Base-by-base conservation (phyloP, 78 protist species). In the Cyanophora paradoxa region DNA sequence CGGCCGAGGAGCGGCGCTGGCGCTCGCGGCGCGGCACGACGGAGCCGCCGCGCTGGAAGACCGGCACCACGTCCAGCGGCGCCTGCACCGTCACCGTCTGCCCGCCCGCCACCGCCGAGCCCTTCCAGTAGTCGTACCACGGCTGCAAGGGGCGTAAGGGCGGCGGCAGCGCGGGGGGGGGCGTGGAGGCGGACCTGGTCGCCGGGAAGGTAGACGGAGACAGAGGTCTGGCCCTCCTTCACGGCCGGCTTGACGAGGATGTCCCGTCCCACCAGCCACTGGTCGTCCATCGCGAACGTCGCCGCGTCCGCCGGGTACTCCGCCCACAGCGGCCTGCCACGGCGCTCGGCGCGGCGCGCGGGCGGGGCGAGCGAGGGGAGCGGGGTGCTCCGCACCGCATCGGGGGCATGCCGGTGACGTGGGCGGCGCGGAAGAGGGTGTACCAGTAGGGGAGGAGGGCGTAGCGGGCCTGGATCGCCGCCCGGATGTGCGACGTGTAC, bases 11-110 rank as follows among this genome's bases (percentile, higher is more conserved):
- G 46, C 95, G 82, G 59, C 98, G 74, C 3, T 80, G 57, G 28
- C 98, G 76, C 75, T 88, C 88, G 52, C 84, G 59, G 62, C 65
- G 56, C 11, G 95, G 82, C 28, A 95, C 19, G 61, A 95, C 71
- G 44, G 82, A 48, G 39, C 98, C 98, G 22, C 90, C 95, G 1
- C 92, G 77, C 69, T 84, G 91, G 86, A 72, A 86, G 69, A 85
- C 94, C 34, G 93, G 93, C 10, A 89, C 74, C 48, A 40, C 54
- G 33, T 83, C 87, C 57, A 87, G 20, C 19, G 91, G 87, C 19
- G 83, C 82, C n/a, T 36, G 65, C 24, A 92, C 41, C 19, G 78
- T 77, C 16, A 61, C 31, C 40, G 33, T 17, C 34, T n/a, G 36
- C 10, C 78, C 76, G 31, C 88, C 74, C 48, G 36, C 57, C 26